Conservation (phyloP, 495 filamentous ascomycete genomes). For the Neurospora sp. region DNA sequence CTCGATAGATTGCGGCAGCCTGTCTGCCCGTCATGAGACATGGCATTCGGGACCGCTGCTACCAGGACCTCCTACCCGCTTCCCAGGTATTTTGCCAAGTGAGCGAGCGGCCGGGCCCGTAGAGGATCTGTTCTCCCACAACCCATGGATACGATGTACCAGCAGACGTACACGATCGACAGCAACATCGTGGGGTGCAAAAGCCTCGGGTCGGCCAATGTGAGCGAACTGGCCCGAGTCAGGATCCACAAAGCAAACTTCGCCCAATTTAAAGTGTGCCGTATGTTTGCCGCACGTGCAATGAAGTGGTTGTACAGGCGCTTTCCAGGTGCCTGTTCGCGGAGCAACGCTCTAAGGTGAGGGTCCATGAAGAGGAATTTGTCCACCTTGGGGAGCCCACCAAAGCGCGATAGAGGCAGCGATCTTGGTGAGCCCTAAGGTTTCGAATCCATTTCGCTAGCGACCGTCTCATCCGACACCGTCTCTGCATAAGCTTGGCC, state of each 20-base stretch:
- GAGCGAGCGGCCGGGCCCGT: slow-evolving; percentile 12
- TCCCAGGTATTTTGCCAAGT: slow-evolving; percentile 8
- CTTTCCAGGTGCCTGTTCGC: slow-evolving; percentile 10
- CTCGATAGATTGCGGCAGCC: slow-evolving; percentile 1
- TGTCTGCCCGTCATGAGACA: slow-evolving; percentile 13
- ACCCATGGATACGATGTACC: slow-evolving; percentile 12
- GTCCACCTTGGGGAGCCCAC: slow-evolving; percentile 14
- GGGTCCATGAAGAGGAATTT: slow-evolving; percentile 13
- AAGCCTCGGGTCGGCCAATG: slow-evolving; percentile 19
- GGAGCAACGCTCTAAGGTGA: slow-evolving; percentile 6
- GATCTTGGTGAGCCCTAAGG: slow-evolving; percentile 13
- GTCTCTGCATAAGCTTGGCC: neutral
- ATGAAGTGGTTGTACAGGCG: slow-evolving; percentile 14
- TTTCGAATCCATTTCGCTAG: slow-evolving; percentile 2
- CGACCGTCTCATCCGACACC: neutral
- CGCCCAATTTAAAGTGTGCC: slow-evolving; percentile 22
- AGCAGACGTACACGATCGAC: slow-evolving; percentile 25
- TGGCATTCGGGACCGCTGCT: slow-evolving; percentile 3
- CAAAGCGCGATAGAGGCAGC: slow-evolving; percentile 15
- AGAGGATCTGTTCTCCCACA: slow-evolving; percentile 7
- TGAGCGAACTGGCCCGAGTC: slow-evolving; percentile 14
- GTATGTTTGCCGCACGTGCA: slow-evolving; percentile 15
- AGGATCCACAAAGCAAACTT: slow-evolving; percentile 21
- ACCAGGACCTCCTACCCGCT: slow-evolving; percentile 9
- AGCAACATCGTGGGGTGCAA: slow-evolving; percentile 27